Evolutionary conservation across 1,284 basidiomycete species (phyloP).

Genomic region (Ustilago loliicola): DNA sequence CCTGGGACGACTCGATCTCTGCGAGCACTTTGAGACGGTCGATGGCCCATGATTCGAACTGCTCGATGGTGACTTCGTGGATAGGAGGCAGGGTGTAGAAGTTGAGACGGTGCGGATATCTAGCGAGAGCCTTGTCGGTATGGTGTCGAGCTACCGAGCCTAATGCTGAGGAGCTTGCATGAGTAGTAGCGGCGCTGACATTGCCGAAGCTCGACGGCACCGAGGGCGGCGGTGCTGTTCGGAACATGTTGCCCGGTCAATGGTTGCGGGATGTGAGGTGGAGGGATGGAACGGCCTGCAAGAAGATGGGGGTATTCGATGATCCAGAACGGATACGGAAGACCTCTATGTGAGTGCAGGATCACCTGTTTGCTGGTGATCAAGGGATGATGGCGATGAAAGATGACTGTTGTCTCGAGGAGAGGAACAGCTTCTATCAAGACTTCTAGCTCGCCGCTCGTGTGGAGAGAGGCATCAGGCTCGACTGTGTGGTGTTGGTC

Average conservation of each 20-base stretch:
- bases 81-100: slow-evolving; percentile 85
- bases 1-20: slow-evolving; percentile 91
- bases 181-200: slow-evolving; percentile 18
- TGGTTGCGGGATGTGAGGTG: not conserved
- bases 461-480: slow-evolving; percentile 16
- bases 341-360: no score
- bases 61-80: slow-evolving; percentile 92
- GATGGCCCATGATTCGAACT: slow-evolving; percentile 93
- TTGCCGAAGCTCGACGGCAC: slow-evolving; percentile 42
- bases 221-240: slow-evolving; percentile 44
- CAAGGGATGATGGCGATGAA: not conserved
- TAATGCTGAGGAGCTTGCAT: slow-evolving; percentile 30
- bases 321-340: no score
- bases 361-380: no score
- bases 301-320: no score
- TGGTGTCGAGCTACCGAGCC: slow-evolving; percentile 49
- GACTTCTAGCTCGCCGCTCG: not conserved
- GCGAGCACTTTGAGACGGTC: slow-evolving; percentile 87
- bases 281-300: no score
- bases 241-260: slow-evolving; percentile 28
- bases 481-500: slow-evolving; percentile 30
- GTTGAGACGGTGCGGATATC: slow-evolving; percentile 66
- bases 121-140: slow-evolving; percentile 33
- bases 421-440: not conserved
- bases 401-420: not conserved